Evolutionary conservation across 2,329 filamentous ascomycete species (phyloP).

Genomic region (Rasamsonia emersonii): DNA sequence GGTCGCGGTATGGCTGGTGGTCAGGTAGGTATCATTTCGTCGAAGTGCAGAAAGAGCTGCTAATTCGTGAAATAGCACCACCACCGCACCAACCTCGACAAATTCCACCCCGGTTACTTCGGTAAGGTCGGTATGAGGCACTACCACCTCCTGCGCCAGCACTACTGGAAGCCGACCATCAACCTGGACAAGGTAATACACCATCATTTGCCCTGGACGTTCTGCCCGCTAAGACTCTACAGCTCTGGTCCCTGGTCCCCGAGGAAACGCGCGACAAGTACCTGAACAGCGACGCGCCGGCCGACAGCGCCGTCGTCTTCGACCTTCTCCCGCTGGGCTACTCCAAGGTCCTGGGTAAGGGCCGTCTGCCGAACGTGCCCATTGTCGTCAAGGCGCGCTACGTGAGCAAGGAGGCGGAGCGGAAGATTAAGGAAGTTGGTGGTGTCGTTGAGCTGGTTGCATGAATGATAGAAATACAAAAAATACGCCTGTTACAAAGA

Average conservation of each 20-base stretch:
- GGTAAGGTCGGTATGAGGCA: constrained; percentile 92
- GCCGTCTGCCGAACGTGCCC: constrained; percentile 84
- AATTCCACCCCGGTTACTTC: constrained; percentile 99
- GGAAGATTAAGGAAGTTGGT: constrained; percentile 97
- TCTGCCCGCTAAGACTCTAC: constrained; percentile 9
- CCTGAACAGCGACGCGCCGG: constrained; percentile 63
- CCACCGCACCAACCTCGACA: constrained; percentile 85
- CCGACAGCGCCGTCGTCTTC: constrained; percentile 91
- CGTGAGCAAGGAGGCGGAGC: constrained; percentile 92
- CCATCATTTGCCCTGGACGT: not conserved
- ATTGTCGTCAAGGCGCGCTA: constrained; percentile 91
- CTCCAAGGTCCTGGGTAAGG: constrained; percentile 98
- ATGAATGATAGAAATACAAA: no score
- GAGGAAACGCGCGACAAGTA: constrained; percentile 89
- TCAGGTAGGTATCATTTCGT: no score
- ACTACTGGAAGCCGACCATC: constrained; percentile 98
- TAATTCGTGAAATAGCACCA: no score
- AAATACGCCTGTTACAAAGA: no score
- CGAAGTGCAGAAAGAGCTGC: no score
- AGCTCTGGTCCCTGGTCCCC: constrained; percentile 95
- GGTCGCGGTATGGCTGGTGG: constrained; percentile 88
- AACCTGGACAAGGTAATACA: constrained; percentile 86
- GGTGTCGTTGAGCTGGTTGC: constrained; percentile 93
- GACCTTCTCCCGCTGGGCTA: constrained; percentile 96
- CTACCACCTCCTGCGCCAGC: constrained; percentile 94